Evolutionary conservation across 1,284 basidiomycete species (phyloP).

Genomic region (Rhodofomes roseus): DNA sequence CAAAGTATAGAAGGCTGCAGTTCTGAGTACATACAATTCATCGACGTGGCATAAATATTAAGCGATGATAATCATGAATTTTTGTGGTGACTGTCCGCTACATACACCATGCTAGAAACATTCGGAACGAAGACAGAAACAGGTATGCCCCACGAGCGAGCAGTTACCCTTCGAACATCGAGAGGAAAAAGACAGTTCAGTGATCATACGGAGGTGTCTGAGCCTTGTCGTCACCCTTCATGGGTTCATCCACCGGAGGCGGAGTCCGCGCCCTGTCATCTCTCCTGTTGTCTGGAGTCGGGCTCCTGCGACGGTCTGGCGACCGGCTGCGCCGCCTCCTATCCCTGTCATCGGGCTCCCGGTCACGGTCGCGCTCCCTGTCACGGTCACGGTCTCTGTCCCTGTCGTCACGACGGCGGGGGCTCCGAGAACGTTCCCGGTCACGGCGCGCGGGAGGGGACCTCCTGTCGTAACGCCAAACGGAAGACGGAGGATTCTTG

Average conservation of each 20-base stretch:
- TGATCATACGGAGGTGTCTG: constrained; percentile 48
- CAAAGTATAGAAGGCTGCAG: too few species aligned
- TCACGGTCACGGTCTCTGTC: constrained; percentile 32
- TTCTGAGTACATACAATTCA: not conserved
- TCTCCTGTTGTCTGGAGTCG: constrained; percentile 42
- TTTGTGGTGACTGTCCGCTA: constrained; percentile 2
- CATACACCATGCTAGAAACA: constrained; percentile 1
- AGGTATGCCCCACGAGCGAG: not conserved
- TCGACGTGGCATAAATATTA: not conserved
- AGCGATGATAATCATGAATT: not conserved
- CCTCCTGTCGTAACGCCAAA: constrained; percentile 78
- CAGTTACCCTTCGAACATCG: not conserved
- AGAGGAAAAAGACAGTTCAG: not conserved
- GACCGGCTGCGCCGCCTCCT: constrained; percentile 40
- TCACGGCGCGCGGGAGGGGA: constrained; percentile 49
- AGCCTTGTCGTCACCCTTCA: constrained; percentile 48
- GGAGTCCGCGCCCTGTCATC: constrained; percentile 48
- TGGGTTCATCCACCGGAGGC: constrained; percentile 36
- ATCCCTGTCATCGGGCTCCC: constrained; percentile 33
- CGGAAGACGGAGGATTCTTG: constrained; percentile 83
- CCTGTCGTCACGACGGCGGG: constrained; percentile 28
- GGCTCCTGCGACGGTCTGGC: constrained; percentile 20
- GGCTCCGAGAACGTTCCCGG: constrained; percentile 37
- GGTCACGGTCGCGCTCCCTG: constrained; percentile 35
- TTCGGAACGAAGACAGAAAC: not conserved